These are phyloP conservation scores for Chaetoceros muelleri DNA, from an alignment of 108 stramenopile genomes.

Conservation along the genomic window DNA sequence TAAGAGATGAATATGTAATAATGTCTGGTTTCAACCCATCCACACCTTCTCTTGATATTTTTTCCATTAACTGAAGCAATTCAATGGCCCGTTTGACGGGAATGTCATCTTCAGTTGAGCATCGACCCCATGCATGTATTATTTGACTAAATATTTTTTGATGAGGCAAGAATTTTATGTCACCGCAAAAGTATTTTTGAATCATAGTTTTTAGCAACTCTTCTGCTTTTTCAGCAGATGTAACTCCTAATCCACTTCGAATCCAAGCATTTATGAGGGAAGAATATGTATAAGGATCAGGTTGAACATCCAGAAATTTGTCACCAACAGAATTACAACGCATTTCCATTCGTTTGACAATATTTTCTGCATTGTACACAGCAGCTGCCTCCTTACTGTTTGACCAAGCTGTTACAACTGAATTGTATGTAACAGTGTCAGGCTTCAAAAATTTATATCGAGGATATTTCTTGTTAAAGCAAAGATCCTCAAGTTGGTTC, in stretches of 20 bases:
- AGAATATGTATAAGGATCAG: slow-evolving; percentile 1
- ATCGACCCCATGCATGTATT: background rate
- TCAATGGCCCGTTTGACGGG: background rate
- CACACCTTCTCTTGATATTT: background rate
- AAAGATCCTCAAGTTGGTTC: slow-evolving; percentile 5
- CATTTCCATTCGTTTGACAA: background rate
- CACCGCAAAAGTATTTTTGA: background rate
- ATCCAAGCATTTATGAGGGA: slow-evolving; percentile 3
- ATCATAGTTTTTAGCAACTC: background rate
- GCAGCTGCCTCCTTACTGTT: background rate
- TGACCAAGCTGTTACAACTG: slow-evolving; percentile 3
- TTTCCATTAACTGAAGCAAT: background rate
- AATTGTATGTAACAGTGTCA: slow-evolving; percentile 1
- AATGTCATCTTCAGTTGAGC: background rate
- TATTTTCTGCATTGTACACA: slow-evolving; percentile 1
- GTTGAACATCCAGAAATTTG: background rate
- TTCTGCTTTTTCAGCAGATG: background rate
- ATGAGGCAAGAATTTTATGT: background rate
- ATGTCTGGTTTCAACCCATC: background rate
- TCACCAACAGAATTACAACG: background rate
- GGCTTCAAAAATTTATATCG: background rate
- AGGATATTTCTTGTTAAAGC: background rate
- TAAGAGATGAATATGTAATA: slow-evolving; percentile 12
- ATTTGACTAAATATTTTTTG: background rate
- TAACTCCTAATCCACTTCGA: background rate